phyloP scores from a whole-genome alignment of 2,329 filamentous ascomycete genomes.

The Amylocarpus encephaloides region DNA sequence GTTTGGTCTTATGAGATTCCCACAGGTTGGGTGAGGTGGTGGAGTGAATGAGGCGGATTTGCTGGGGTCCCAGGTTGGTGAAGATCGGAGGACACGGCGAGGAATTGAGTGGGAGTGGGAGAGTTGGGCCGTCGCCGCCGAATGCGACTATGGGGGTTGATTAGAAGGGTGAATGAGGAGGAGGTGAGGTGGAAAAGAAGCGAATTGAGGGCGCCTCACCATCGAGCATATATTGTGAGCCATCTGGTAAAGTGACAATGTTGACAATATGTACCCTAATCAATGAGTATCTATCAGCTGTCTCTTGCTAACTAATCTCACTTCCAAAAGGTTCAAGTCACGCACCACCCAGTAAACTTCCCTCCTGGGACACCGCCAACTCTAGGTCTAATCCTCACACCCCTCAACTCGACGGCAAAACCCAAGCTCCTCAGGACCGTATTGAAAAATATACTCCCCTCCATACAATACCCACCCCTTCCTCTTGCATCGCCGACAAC shows the following conservation, averaged over 20 bases:
- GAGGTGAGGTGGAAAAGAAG: no score
- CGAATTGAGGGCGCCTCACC: no score
- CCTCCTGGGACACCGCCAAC: conserved; percentile 19
- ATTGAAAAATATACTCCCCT: conserved; percentile 48
- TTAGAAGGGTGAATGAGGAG: no score
- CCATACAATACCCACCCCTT: conserved; percentile 56
- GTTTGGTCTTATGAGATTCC: conserved; percentile 27
- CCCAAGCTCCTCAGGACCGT: conserved; percentile 46
- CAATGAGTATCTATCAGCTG: background rate
- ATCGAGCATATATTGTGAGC: conserved; percentile 47
- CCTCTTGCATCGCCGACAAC: conserved; percentile 27
- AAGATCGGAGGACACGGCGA: conserved; percentile 16
- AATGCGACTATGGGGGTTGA: conserved; percentile 41
- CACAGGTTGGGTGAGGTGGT: conserved; percentile 40
- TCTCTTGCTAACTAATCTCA: background rate
- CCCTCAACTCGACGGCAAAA: conserved; percentile 48
- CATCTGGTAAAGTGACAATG: conserved; percentile 47
- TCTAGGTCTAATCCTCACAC: conserved; percentile 30
- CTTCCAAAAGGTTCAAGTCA: background rate
- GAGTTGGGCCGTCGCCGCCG: conserved; percentile 54
- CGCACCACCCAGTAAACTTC: conserved; percentile 26
- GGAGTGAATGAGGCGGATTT: conserved; percentile 47
- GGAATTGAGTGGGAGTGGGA: conserved; percentile 47
- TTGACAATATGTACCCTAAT: conserved; percentile 52
- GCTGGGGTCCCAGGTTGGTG: conserved; percentile 45